phyloP scores from a whole-genome alignment of 768 basidiomycete species.

The Mycena galericulata region DNA sequence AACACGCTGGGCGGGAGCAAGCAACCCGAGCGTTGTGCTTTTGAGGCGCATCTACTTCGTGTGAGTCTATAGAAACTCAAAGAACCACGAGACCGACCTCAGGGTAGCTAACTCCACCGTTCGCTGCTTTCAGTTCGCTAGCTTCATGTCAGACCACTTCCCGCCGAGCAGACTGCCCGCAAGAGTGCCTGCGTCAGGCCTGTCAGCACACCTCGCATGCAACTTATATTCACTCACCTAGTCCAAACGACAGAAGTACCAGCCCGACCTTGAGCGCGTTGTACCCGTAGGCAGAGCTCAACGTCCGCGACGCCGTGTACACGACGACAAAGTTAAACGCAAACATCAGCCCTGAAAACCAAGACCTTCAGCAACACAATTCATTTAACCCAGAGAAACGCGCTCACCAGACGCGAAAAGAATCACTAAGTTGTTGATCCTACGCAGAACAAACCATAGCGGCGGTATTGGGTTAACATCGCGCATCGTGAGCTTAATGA shows the following conservation, averaged over 20 bases:
- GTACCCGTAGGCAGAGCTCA: constrained; percentile 73
- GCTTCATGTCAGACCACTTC: constrained; percentile 56
- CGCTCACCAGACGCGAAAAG: constrained; percentile 72
- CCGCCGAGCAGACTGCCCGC: constrained; percentile 59
- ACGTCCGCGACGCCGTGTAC: constrained; percentile 81
- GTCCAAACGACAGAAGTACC: constrained; percentile 80
- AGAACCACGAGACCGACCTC: constrained; percentile 61
- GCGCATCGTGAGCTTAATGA: constrained; percentile 65
- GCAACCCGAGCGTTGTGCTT: constrained; percentile 69
- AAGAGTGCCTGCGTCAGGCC: constrained; percentile 46
- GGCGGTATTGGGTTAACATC: constrained; percentile 85
- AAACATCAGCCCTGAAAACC: constrained; percentile 74
- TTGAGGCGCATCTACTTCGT: constrained; percentile 75
- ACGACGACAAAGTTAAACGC: constrained; percentile 77
- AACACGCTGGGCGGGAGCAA: constrained; percentile 70
- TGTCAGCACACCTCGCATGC: not conserved
- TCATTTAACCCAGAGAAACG: not conserved
- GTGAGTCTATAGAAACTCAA: not conserved
- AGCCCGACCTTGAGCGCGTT: constrained; percentile 79
- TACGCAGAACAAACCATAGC: constrained; percentile 65
- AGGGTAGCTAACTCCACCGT: constrained; percentile 61
- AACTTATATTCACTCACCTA: constrained; percentile 57
- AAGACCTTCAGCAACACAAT: not conserved
- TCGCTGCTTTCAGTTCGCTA: constrained; percentile 52
- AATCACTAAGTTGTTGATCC: constrained; percentile 76